Evolutionary conservation across 2,329 filamentous ascomycete genomes (phyloP), one percentile per base, ranked within the genome.

Genomic region (Ceratocystis huliohia): DNA sequence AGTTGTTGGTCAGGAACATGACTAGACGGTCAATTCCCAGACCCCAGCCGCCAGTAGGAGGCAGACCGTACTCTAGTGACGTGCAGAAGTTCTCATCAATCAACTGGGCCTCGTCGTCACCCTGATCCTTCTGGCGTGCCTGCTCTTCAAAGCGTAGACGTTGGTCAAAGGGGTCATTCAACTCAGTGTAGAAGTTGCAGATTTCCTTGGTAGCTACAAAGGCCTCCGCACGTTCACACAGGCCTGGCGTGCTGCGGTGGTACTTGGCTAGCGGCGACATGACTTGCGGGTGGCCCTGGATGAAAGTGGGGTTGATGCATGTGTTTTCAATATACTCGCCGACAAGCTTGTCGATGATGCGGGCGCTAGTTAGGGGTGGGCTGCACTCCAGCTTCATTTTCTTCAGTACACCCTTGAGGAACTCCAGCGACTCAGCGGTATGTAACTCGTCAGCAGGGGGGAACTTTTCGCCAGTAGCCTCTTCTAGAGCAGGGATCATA

Each of bases 201-300:
- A 97, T 96, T 76, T 97, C 93, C 84, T 78, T 78, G 72, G 75
- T 77, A 72, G 73, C 76, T 20, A 96, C 94, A 59, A 99, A 99
- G 10, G 90, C 92, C 78, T 99, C 94, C 76, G 97, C 97, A 66
- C 94, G 89, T 81, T 99, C 94, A 75, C 91, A 96, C 44, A 99
- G 84, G 72, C 93, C 94, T 65, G 87, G 83, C 64, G 63, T 44
- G 63, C 63, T 78, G 70, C 94, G 89, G 78, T 96, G 90, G 76
- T 92, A 92, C 83, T 99, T 99, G 80, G 94, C 94, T 20, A 99
- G 82, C 7, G 94, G 94, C 25, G 68, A 78, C 76, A 79, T 78
- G 69, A 72, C 71, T 74, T 78, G 77, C 67, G 79, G 86, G 76
- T 96, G 90, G n/a, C 88, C 89, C 5, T 82, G 87, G 75, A 95